Evolutionary conservation across 441 rosid genomes (phyloP).

Genomic region (Melastoma candidum): DNA sequence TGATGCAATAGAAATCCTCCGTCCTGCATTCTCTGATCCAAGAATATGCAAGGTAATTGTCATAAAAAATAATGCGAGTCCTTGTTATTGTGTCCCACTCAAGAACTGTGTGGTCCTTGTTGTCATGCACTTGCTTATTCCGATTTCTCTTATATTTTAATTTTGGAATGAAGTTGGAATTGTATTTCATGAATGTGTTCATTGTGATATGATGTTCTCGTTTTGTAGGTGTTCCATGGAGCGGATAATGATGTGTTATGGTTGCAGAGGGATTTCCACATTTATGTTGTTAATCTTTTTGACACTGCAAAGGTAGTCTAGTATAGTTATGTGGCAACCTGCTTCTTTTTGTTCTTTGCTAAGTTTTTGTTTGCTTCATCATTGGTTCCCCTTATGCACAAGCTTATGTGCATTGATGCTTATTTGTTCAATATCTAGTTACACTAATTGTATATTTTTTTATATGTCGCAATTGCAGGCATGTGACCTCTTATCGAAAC

Average conservation of each 20-base stretch:
- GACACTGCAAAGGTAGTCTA: slow-evolving; percentile 83
- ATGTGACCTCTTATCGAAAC: slow-evolving; percentile 79
- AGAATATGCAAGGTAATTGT: slow-evolving; percentile 66
- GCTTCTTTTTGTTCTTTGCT: too few species aligned
- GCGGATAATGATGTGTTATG: slow-evolving; percentile 92
- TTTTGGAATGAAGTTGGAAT: neutral
- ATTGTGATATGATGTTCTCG: neutral
- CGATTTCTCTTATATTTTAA: neutral
- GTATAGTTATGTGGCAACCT: neutral
- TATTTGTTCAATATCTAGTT: neutral
- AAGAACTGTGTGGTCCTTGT: neutral
- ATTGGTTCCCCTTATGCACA: neutral
- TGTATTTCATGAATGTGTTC: neutral
- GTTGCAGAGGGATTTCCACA: slow-evolving; percentile 95
- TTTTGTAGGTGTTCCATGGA: slow-evolving; percentile 82
- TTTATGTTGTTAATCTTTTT: slow-evolving; percentile 83
- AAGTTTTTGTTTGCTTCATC: too few species aligned
- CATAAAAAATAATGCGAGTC: neutral
- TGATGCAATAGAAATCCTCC: slow-evolving; percentile 61
- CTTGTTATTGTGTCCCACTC: neutral
- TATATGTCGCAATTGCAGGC: slow-evolving; percentile 42
- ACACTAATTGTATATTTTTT: slow-evolving; percentile 5
- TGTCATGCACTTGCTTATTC: too few species aligned
- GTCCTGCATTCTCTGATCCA: slow-evolving; percentile 66
- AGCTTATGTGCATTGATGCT: slow-evolving; percentile 1